phyloP scores from a whole-genome alignment of 495 filamentous ascomycete genomes.

The Endocarpon pusillum region DNA sequence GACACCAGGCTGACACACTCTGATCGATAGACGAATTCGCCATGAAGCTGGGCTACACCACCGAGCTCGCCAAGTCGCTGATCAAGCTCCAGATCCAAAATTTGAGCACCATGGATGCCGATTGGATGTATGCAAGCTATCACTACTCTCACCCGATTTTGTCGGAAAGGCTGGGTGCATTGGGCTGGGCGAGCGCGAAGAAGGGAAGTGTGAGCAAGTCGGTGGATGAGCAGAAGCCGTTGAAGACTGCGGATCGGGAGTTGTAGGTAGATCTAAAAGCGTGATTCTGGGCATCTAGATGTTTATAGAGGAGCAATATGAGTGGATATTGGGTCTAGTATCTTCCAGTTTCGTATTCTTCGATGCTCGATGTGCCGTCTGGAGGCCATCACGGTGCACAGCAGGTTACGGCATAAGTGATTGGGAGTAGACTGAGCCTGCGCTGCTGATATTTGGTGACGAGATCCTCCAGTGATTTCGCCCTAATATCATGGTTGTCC shows the following conservation, averaged over 20 bases:
- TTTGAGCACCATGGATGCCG: slow-evolving; percentile 93
- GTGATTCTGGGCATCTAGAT: neutral
- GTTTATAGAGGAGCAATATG: slow-evolving; percentile 2
- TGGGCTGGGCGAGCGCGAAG: slow-evolving; percentile 62
- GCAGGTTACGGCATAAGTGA: neutral
- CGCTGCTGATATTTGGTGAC: neutral
- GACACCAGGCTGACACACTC: slow-evolving; percentile 8
- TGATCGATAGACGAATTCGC: slow-evolving; percentile 56
- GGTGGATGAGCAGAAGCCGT: slow-evolving; percentile 33
- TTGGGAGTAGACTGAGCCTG: neutral
- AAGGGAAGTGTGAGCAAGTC: slow-evolving; percentile 28
- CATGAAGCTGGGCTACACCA: slow-evolving; percentile 64
- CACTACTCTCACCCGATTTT: slow-evolving; percentile 96
- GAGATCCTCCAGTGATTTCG: no score
- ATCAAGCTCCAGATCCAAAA: slow-evolving; percentile 98
- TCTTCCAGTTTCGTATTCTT: no score
- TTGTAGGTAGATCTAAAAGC: slow-evolving; percentile 20
- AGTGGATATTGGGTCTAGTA: no score
- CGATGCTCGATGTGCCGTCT: no score
- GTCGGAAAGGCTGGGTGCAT: slow-evolving; percentile 74
- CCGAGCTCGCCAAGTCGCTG: slow-evolving; percentile 66
- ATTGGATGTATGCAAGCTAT: slow-evolving; percentile 94
- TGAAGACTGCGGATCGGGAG: slow-evolving; percentile 41
- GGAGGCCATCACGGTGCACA: no score
- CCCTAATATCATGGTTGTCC: no score